Evolutionary conservation across 2,329 filamentous ascomycete genomes (phyloP), one percentile per base, ranked within the genome.

Genomic region (Colletotrichum phormii): DNA sequence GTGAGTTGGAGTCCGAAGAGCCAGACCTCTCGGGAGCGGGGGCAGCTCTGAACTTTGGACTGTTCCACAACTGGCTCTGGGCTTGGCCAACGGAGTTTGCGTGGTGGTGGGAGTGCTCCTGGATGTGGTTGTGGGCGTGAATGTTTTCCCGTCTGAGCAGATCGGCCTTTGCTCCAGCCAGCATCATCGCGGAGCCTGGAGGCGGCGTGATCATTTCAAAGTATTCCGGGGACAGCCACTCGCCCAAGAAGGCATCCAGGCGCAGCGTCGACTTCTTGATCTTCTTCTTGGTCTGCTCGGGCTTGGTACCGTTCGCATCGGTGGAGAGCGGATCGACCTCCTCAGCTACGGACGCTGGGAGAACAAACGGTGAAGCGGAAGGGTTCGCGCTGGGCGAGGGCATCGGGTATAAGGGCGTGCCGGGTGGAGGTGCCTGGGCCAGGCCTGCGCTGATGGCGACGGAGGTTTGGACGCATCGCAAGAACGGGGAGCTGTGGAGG

Each of bases 221-320:
- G 81, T 99, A 99, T 79, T 95, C 93, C 1, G 95, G 94, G 2
- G 93, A 94, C 35, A 98, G 87, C 97, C 97, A 99, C 86, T 99
- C 97, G 61, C 97, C 96, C 0, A 99, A 87, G 79, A 97, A 98
- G 0, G 95, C 93, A 82, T 99, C 97, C 6, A 99, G 88, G 0
- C 97, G 93, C 60, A 99, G 84, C 11, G 91, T 87, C 3, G 89
- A 85, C 75, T 90, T 93, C 70, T 87, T 86, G 72, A 89, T 77
- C 5, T 77, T 75, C 8, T 69, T 61, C 57, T 74, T 73, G 13
- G 35, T 18, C 15, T 75, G 72, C 51, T 63, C 64, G 2, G 72
- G 33, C 15, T 57, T 62, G 26, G n/a, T 29, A 8, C 61, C 29
- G 24, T 73, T 73, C 35, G 75, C 22, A 74, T 78, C 18, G 66